Evolutionary conservation across 768 basidiomycete species (phyloP).

Genomic region (Obba rivulosa): DNA sequence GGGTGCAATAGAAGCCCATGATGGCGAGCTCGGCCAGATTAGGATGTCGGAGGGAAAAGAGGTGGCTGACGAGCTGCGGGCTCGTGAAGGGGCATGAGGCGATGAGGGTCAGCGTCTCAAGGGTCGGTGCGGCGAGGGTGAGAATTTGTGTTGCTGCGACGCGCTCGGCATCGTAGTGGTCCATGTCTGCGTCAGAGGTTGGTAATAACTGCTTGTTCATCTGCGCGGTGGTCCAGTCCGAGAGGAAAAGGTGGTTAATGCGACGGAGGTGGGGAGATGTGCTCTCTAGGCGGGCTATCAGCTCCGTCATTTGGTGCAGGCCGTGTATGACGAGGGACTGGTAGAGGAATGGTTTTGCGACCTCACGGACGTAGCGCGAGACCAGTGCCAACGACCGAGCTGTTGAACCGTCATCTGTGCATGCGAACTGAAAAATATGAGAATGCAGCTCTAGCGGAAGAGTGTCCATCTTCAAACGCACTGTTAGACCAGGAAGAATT

Average conservation of each 20-base stretch:
- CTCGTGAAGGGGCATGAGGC: constrained; percentile 28
- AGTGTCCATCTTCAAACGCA: constrained; percentile 9
- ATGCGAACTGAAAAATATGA: constrained; percentile 25
- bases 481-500: no score
- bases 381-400: constrained; percentile 25
- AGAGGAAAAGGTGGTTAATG: constrained; percentile 42
- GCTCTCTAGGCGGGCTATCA: constrained; percentile 9
- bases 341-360: constrained; percentile 18
- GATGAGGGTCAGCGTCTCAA: constrained; percentile 37
- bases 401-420: constrained; percentile 24
- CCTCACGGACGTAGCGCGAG: constrained; percentile 23
- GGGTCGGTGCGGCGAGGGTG: constrained; percentile 33
- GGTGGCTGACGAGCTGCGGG: constrained; percentile 34
- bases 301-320: neutral
- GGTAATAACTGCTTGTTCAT: constrained; percentile 7
- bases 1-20: constrained; percentile 47
- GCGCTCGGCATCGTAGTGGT: constrained; percentile 11
- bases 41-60: constrained; percentile 40
- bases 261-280: constrained; percentile 32
- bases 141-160: constrained; percentile 30
- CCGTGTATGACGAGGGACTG: constrained; percentile 3
- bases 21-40: constrained; percentile 35
- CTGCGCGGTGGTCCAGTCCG: constrained; percentile 23
- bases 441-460: constrained; percentile 25
- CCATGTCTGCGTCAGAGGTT: constrained; percentile 8